These are phyloP conservation scores for Casuarina cunninghamiana DNA, from an alignment of 306 rosid genomes.

Conservation along the genomic window DNA sequence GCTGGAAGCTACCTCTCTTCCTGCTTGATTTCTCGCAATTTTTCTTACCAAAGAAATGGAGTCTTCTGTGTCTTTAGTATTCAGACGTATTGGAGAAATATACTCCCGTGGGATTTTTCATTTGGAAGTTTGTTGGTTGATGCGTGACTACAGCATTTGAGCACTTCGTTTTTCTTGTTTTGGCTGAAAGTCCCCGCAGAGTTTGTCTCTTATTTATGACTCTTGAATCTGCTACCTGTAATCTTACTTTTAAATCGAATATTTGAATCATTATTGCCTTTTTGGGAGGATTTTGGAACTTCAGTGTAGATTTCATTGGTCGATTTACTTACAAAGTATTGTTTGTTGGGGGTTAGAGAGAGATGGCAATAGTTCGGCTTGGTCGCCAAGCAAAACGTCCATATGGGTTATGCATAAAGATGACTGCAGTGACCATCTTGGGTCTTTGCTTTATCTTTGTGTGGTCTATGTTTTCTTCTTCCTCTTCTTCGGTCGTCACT, in stretches of 20 bases:
- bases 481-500: conserved; percentile 56
- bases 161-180: not conserved
- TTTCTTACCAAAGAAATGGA: not conserved
- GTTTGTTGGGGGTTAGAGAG: conserved; percentile 16
- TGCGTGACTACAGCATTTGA: conserved; percentile 6
- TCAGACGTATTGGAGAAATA: not conserved
- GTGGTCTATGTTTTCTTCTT: conserved; percentile 76
- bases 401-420: conserved; percentile 67
- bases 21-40: not conserved
- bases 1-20: not conserved
- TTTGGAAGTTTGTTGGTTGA: conserved; percentile 1
- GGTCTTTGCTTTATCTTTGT: conserved; percentile 82
- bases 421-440: conserved; percentile 67
- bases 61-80: not conserved
- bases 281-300: not conserved
- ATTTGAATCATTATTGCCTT: not conserved
- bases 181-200: not conserved
- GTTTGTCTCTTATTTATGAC: conserved; percentile 6
- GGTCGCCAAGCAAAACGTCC: conserved; percentile 83
- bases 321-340: conserved; percentile 15
- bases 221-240: not conserved
- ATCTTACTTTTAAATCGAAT: not conserved
- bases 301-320: conserved; percentile 17
- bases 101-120: not conserved
- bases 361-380: conserved; percentile 67